phyloP scores from a whole-genome alignment of 768 basidiomycete species.

The Trametes elegans region DNA sequence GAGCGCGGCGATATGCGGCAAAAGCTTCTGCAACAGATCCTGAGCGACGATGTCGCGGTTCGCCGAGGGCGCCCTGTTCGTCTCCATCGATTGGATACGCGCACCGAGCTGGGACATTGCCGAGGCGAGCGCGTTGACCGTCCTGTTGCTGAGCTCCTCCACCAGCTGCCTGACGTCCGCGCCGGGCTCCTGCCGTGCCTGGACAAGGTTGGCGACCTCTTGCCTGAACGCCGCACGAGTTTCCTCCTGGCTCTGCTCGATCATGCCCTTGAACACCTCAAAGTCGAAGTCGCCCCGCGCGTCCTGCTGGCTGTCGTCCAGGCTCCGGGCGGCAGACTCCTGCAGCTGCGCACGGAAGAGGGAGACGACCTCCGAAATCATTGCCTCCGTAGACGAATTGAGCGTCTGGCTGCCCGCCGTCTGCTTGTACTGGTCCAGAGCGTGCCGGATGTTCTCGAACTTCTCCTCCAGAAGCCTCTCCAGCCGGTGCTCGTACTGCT shows the following conservation, averaged over 20 bases:
- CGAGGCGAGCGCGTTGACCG: conserved; percentile 57
- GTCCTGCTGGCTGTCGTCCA: conserved; percentile 65
- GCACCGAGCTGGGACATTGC: conserved; percentile 56
- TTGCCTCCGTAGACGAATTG: conserved; percentile 52
- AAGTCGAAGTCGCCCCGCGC: conserved; percentile 78
- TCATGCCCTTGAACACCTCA: conserved; percentile 65
- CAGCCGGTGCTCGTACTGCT: conserved; percentile 59
- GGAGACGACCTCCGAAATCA: conserved; percentile 64
- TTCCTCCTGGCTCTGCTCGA: conserved; percentile 67
- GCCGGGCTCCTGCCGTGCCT: conserved; percentile 29
- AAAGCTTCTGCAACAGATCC: conserved; percentile 54
- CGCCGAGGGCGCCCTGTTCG: conserved; percentile 36
- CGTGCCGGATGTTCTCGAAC: conserved; percentile 48
- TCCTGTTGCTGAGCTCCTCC: conserved; percentile 57
- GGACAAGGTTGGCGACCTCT: conserved; percentile 54
- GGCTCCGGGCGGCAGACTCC: conserved; percentile 53
- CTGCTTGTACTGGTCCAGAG: conserved; percentile 30
- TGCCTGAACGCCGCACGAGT: conserved; percentile 54
- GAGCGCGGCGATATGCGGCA: conserved; percentile 59
- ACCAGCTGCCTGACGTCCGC: conserved; percentile 35
- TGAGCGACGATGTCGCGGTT: conserved; percentile 59
- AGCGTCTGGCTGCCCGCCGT: conserved; percentile 22
- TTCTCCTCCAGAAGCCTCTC: conserved; percentile 70
- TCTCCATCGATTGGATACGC: conserved; percentile 53
- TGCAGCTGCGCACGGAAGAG: conserved; percentile 68